Conservation (phyloP, 1,284 basidiomycete species). For the Rhodotorula glutinis region DNA sequence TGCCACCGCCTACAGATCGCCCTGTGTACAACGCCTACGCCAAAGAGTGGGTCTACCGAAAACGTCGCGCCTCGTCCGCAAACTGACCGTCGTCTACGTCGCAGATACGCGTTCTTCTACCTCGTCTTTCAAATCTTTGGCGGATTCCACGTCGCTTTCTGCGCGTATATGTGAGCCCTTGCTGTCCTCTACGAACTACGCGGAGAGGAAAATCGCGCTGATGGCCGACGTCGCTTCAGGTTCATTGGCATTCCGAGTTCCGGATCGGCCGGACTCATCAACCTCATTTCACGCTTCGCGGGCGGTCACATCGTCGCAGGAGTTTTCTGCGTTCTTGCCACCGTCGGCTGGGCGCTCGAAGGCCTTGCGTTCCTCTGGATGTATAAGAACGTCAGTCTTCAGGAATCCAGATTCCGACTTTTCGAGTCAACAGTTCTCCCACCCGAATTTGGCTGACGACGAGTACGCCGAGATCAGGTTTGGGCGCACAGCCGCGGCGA, state of each 20-base stretch:
- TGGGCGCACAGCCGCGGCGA: conserved; percentile 72
- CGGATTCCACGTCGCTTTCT: conserved; percentile 86
- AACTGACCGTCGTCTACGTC: neutral
- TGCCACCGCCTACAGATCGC: conserved; percentile 46
- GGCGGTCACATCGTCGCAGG: conserved; percentile 61
- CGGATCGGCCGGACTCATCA: conserved; percentile 91
- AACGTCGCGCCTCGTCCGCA: neutral
- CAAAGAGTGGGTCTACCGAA: conserved; percentile 9
- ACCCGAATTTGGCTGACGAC: too few species aligned
- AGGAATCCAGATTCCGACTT: too few species aligned
- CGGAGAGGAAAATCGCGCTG: neutral
- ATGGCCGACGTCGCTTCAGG: conserved; percentile 8
- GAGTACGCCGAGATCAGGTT: conserved; percentile 56
- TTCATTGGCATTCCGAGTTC: conserved; percentile 59
- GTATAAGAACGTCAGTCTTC: conserved; percentile 63
- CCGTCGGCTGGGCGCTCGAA: conserved; percentile 82
- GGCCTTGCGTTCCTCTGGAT: conserved; percentile 76
- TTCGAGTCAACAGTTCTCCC: neutral
- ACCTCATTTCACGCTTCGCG: conserved; percentile 57
- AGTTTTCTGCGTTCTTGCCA: conserved; percentile 72
- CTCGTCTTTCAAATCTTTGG: conserved; percentile 81
- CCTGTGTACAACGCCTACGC: conserved; percentile 78
- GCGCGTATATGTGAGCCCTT: conserved; percentile 60
- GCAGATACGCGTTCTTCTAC: conserved; percentile 58
- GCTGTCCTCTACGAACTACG: neutral